Percentiles rank a stretch among this genome's conserved stretches.
Conservation (phyloP, 2,329 filamentous ascomycete species). For the Claviceps cyperi region DNA sequence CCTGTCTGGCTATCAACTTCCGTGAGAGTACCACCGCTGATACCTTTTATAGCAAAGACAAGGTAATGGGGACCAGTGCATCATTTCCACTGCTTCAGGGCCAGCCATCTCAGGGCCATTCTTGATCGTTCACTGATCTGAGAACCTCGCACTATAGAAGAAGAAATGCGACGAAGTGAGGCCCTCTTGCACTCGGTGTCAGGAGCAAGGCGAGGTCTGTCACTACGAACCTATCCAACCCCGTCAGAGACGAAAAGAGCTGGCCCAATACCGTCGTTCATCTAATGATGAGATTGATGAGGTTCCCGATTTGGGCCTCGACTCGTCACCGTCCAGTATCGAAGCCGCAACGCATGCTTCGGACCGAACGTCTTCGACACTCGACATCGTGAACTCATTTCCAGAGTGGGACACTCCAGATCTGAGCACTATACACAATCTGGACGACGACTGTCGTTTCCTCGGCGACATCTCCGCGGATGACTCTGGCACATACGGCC, state of each 20-base stretch:
- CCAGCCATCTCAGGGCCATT: no score
- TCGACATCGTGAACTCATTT: constrained; percentile 7
- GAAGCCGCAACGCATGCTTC: not conserved
- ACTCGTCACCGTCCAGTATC: not conserved
- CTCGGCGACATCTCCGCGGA: constrained; percentile 6
- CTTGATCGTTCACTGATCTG: not conserved
- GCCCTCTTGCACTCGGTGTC: constrained; percentile 35
- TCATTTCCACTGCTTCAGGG: not conserved
- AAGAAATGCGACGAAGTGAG: constrained; percentile 43
- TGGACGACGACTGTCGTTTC: constrained; percentile 5
- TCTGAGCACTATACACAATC: not conserved
- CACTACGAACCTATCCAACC: constrained; percentile 33
- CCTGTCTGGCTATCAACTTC: not conserved
- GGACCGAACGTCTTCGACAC: constrained; percentile 6
- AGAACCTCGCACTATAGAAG: constrained; percentile 24
- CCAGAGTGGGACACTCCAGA: constrained; percentile 8
- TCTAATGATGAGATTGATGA: not conserved
- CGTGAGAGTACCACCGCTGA: constrained; percentile 2
- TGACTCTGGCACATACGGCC: not conserved
- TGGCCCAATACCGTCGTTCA: constrained; percentile 2
- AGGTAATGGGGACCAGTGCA: constrained; percentile 21
- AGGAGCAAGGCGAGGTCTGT: constrained; percentile 33
- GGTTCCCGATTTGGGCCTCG: not conserved
- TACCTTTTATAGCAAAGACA: constrained; percentile 32
- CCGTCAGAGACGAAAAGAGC: constrained; percentile 23